Conservation (phyloP, 768 basidiomycete genomes). For the Collybia sordida region DNA sequence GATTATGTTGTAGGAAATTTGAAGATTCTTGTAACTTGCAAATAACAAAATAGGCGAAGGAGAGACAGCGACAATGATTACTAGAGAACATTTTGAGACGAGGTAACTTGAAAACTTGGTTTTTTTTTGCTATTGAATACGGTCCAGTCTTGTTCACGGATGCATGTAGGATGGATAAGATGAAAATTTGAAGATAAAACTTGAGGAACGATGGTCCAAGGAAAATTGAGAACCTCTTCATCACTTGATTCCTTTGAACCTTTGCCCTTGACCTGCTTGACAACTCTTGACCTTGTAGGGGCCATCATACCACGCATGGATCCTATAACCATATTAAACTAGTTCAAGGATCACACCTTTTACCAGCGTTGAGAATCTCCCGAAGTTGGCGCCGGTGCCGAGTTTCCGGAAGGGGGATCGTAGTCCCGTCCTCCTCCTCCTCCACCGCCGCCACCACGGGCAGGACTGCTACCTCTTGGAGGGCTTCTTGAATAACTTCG, state of each 20-base stretch:
- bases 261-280: slow-evolving; percentile 41
- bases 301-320: slow-evolving; percentile 19
- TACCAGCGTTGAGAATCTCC: slow-evolving; percentile 57
- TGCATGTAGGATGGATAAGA: slow-evolving; percentile 40
- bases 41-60: slow-evolving; percentile 48
- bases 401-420: slow-evolving; percentile 24
- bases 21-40: slow-evolving; percentile 40
- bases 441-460: slow-evolving; percentile 26
- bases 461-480: slow-evolving; percentile 65
- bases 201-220: slow-evolving; percentile 41
- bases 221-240: slow-evolving; percentile 41
- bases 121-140: slow-evolving; percentile 53
- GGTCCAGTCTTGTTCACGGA: slow-evolving; percentile 49
- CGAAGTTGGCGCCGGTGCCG: slow-evolving; percentile 37
- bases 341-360: slow-evolving; percentile 25
- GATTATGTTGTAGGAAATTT: slow-evolving; percentile 16
- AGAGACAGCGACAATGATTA: slow-evolving; percentile 48
- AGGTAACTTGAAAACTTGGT: slow-evolving; percentile 71
- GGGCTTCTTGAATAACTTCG: slow-evolving; percentile 81
- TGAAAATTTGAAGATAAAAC: slow-evolving; percentile 45
- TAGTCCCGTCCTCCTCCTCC: slow-evolving; percentile 34
- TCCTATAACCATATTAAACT: slow-evolving; percentile 9
- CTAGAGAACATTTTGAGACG: slow-evolving; percentile 53
- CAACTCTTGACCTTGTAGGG: slow-evolving; percentile 18
- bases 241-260: slow-evolving; percentile 32